Percentiles rank a stretch among this genome's conserved stretches.
Evolutionary conservation across 2,329 filamentous ascomycete genomes (phyloP).

Genomic region (Talaromyces sp.): DNA sequence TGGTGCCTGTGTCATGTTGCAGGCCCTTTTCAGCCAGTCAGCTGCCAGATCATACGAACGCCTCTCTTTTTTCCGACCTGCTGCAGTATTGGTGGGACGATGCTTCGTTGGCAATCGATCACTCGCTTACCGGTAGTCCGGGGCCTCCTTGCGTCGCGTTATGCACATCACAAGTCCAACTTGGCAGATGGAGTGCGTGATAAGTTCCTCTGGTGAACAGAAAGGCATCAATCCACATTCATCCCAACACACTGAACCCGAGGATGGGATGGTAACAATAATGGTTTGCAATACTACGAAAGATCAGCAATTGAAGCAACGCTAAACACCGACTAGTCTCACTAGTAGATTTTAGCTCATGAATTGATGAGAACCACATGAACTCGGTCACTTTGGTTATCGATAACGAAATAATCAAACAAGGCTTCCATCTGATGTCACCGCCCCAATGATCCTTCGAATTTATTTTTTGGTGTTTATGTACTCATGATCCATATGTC

Average conservation of each 20-base stretch:
- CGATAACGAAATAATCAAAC: background rate
- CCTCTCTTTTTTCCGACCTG: background rate
- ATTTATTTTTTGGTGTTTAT: background rate
- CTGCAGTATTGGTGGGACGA: constrained; percentile 12
- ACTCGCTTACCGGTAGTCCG: constrained; percentile 21
- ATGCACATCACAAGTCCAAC: background rate
- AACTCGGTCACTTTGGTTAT: background rate
- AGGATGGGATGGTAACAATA: background rate
- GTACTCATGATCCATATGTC: background rate
- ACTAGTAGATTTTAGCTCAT: background rate
- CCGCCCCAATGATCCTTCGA: background rate
- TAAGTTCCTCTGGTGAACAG: background rate
- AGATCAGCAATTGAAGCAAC: constrained; percentile 1
- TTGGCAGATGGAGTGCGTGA: background rate
- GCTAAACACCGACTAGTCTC: background rate
- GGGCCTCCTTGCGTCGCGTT: constrained; percentile 19
- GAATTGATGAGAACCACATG: background rate
- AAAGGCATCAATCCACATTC: background rate
- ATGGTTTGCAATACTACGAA: background rate
- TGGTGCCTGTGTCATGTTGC: background rate
- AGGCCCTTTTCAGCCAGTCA: background rate
- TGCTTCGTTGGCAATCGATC: constrained; percentile 26
- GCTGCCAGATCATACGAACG: constrained; percentile 1
- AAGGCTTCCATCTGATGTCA: background rate
- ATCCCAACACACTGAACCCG: background rate